Conservation (phyloP, 129 eudicot genomes). For the Heracleum sosnowskyi region DNA sequence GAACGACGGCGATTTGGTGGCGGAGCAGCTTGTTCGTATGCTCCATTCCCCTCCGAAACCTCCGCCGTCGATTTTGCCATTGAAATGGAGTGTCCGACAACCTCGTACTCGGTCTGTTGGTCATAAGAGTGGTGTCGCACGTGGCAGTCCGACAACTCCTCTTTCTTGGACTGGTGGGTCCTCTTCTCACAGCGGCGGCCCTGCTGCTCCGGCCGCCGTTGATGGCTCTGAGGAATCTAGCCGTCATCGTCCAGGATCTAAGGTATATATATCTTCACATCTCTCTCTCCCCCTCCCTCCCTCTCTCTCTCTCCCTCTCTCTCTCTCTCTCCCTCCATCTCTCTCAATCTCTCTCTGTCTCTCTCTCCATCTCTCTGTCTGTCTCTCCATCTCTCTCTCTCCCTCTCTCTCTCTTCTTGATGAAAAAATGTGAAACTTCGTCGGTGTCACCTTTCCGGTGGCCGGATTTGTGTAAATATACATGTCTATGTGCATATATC, state of each 20-base stretch:
- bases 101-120: background rate
- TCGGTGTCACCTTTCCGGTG: constrained; percentile 9
- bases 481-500: too few relatives aligned
- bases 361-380: too few relatives aligned
- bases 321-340: constrained; percentile 2
- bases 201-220: constrained; percentile 22
- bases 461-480: background rate
- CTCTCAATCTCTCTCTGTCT: background rate
- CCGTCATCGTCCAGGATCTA: constrained; percentile 43
- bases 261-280: constrained; percentile 25
- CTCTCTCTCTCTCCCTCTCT: background rate
- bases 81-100: background rate
- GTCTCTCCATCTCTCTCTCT: background rate
- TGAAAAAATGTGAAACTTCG: background rate
- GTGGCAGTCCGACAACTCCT: background rate
- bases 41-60: constrained; percentile 1
- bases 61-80: background rate
- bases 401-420: background rate
- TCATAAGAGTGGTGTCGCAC: background rate
- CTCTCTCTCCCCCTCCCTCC: background rate
- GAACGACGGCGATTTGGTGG: constrained; percentile 33
- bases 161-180: constrained; percentile 1
- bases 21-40: constrained; percentile 38
- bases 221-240: constrained; percentile 42
- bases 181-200: constrained; percentile 38